Evolutionary conservation across 164 flowering plant genomes (phyloP), one percentile per base, ranked within the genome.

Genomic region (Umbellularia californica): DNA sequence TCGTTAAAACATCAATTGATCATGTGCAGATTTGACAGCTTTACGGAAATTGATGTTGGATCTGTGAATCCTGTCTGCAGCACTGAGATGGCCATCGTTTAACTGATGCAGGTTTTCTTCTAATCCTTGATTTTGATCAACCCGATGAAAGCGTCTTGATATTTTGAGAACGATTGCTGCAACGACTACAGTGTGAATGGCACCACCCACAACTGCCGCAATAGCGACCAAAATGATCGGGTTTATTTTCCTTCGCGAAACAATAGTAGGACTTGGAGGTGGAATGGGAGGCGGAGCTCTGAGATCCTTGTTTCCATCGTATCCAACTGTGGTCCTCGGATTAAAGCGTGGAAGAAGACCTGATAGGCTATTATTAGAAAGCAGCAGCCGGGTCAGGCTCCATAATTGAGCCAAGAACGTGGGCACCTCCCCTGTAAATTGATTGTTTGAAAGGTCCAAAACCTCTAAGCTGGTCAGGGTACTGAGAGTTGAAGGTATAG

Each of bases 401-500:
- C 0, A 2, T 79, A 90, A 66, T 9, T 13, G 0, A 23, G 78
- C 65, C 30, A 92, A 80, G 74, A 70, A 85, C 0, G 0, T 2
- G 0, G 97, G 97, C 47, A 92, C 80, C n/a, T 75, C 41, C 50
- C 97, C 97, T 0, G 86, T 81, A 67, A 90, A 87, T 10, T 58
- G 72, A 79, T 92, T 90, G 80, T 85, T 75, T 1, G 97, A 90
- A 69, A 90, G 90, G 82, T 90, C 93, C 80, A 92, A 75, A 72
- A 89, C 83, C 75, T 88, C 92, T 64, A 92, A 74, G 3, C 9
- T 28, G 1, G 7, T 12, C 68, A 92, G 71, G 25, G 13, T 9
- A 27, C 77, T 27, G 15, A 92, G 81, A 27, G 77, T 75, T 0
- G 10, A 63, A 1, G 93, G 93, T 65, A 92, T 89, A 41, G 65